A percentile compares a stretch with the other conserved stretches of the same genome.
Evolutionary conservation across 805 yeast species (phyloP).

Genomic region (Candida railenensis): DNA sequence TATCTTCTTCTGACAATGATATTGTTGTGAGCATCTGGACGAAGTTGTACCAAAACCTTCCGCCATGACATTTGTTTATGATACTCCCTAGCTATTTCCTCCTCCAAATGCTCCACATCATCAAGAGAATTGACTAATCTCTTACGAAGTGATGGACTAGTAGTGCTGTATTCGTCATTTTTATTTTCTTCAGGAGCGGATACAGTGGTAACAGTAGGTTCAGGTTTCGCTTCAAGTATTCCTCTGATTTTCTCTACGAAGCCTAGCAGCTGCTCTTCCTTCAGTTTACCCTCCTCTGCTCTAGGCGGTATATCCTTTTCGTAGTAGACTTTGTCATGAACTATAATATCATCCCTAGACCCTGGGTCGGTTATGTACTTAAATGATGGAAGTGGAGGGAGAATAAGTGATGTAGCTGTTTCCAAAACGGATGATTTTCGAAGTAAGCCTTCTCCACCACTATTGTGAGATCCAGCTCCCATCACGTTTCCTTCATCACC

Average conservation of each 20-base stretch:
- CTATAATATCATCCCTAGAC: slow-evolving; percentile 60
- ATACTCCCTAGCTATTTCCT: slow-evolving; percentile 84
- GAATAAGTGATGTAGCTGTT: slow-evolving; percentile 71
- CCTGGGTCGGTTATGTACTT: slow-evolving; percentile 68
- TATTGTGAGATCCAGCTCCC: slow-evolving; percentile 13
- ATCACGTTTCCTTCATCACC: slow-evolving; percentile 16
- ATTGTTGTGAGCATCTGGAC: slow-evolving; percentile 95
- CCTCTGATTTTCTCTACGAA: slow-evolving; percentile 3
- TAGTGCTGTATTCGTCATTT: neutral
- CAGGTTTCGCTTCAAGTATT: neutral
- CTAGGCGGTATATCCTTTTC: slow-evolving; percentile 62
- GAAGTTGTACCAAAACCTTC: slow-evolving; percentile 79
- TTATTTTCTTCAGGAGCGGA: neutral
- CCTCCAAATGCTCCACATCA: slow-evolving; percentile 56
- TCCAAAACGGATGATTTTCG: slow-evolving; percentile 77
- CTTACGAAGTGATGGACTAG: slow-evolving; percentile 2
- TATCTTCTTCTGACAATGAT: slow-evolving; percentile 85
- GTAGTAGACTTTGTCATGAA: slow-evolving; percentile 78
- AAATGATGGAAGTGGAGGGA: slow-evolving; percentile 78
- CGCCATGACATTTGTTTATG: slow-evolving; percentile 86
- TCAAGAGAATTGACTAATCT: slow-evolving; percentile 7
- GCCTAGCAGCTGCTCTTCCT: neutral
- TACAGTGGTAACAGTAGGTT: neutral
- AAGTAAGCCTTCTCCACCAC: slow-evolving; percentile 17
- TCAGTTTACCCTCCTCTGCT: neutral